phyloP scores from a whole-genome alignment of 1,139 yeast species.

The Suhomyces bokatorum region DNA sequence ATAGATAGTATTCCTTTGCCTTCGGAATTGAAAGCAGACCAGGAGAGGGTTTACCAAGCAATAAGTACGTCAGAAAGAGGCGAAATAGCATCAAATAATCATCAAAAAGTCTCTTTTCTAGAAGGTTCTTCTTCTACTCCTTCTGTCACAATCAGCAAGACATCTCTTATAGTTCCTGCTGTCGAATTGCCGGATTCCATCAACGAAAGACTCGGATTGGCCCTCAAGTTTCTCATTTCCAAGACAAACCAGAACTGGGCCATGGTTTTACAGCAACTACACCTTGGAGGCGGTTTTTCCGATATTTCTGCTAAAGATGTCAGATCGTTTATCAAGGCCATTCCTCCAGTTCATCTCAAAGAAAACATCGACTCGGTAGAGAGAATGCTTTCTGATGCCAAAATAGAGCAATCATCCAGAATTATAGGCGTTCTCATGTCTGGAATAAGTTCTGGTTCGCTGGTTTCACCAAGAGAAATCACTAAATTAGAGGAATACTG shows the following conservation, averaged over 20 bases:
- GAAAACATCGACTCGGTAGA: constrained; percentile 36
- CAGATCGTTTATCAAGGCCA: constrained; percentile 39
- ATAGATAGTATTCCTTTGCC: constrained; percentile 23
- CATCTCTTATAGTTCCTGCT: constrained; percentile 19
- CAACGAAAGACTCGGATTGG: constrained; percentile 45
- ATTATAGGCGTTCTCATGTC: constrained; percentile 49
- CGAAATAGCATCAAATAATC: neutral
- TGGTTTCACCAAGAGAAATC: constrained; percentile 26
- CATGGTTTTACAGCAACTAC: constrained; percentile 48
- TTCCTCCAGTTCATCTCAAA: constrained; percentile 42
- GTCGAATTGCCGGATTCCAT: constrained; percentile 44
- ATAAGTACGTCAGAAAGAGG: too few relatives aligned
- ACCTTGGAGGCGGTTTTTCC: constrained; percentile 40
- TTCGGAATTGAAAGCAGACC: constrained; percentile 20
- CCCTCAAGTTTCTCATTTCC: constrained; percentile 48
- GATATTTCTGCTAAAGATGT: constrained; percentile 41
- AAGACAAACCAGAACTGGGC: constrained; percentile 56
- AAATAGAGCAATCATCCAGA: constrained; percentile 30
- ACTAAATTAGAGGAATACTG: constrained; percentile 27
- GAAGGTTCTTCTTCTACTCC: neutral
- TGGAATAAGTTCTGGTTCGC: constrained; percentile 33
- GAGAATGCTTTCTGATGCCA: constrained; percentile 35
- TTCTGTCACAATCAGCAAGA: constrained; percentile 3
- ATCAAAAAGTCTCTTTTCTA: too few relatives aligned
- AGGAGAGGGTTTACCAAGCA: constrained; percentile 20